Conservation (phyloP, 2,329 filamentous ascomycete species). For the Pleurostoma richardsiae region DNA sequence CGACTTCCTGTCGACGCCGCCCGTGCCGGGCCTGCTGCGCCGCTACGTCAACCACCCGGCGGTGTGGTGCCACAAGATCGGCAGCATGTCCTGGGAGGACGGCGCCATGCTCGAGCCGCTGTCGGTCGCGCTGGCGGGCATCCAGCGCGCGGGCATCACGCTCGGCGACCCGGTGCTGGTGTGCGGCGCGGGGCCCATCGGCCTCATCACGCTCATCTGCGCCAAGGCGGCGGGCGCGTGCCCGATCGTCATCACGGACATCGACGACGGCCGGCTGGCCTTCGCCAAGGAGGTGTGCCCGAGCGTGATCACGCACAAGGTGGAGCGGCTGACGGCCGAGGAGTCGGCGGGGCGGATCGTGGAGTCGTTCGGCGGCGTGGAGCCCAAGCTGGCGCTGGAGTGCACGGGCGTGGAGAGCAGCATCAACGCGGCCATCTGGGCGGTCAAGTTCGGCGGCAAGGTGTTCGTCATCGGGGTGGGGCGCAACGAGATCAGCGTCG, state of each 20-base stretch:
- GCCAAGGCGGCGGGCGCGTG: slow-evolving; percentile 81
- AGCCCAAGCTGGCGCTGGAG: slow-evolving; percentile 79
- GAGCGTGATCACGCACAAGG: slow-evolving; percentile 73
- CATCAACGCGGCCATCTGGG: slow-evolving; percentile 81
- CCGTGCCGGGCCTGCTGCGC: slow-evolving; percentile 78
- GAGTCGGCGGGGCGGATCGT: slow-evolving; percentile 67
- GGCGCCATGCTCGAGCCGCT: slow-evolving; percentile 88
- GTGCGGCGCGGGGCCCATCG: slow-evolving; percentile 91
- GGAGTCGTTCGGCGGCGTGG: slow-evolving; percentile 66
- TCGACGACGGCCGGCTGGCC: slow-evolving; percentile 76
- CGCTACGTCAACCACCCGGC: slow-evolving; percentile 95
- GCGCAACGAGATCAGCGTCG: slow-evolving; percentile 90
- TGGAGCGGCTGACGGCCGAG: slow-evolving; percentile 60
- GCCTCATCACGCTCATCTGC: slow-evolving; percentile 82
- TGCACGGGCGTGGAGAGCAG: slow-evolving; percentile 94
- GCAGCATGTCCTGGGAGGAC: slow-evolving; percentile 85
- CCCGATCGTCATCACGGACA: slow-evolving; percentile 90
- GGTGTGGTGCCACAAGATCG: slow-evolving; percentile 94
- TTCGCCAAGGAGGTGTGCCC: slow-evolving; percentile 85
- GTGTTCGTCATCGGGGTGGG: slow-evolving; percentile 96
- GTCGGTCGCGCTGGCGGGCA: slow-evolving; percentile 79
- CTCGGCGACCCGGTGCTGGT: slow-evolving; percentile 85
- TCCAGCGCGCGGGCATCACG: slow-evolving; percentile 75
- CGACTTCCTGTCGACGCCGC: slow-evolving; percentile 84
- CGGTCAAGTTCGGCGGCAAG: slow-evolving; percentile 90